Evolutionary conservation across 768 basidiomycete species (phyloP), one percentile per base, ranked within the genome.

Genomic region (Lactarius trivialis): DNA sequence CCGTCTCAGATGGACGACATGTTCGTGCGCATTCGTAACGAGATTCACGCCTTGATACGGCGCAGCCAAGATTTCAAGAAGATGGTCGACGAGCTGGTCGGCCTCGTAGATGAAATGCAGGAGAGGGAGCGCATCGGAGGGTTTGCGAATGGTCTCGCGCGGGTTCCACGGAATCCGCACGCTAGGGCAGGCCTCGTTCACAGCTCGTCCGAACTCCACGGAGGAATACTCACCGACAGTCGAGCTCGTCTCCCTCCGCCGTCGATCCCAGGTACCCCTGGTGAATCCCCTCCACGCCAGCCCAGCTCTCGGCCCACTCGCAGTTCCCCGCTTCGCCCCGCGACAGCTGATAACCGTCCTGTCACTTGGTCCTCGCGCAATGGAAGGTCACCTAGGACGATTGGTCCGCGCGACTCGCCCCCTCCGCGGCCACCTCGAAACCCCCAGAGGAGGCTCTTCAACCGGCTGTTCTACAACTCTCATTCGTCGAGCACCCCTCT

Each of bases 21-120:
- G 60, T 65, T 67, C 57, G 56, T 57, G 28, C 54, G 55, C 19
- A 48, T 65, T 2, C 66, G 66, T 24, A 21, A 17, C 33, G 66
- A 67, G 60, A 58, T 67, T 24, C 17, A 1, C 17, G 53, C 24
- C 17, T 50, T 67, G 48, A 55, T 58, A 14, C 52, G 54, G 48
- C 64, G 66, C 43, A 65, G 63, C 36, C 24, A n/a, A 17, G 64
- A 55, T 5, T 65, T 67, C 49, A 61, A 60, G 54, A 11, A 8
- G n/a, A 65, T 67, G 48, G 41, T 65, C 2, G 54, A 55, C 30
- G 64, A 67, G 21, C 54, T 67, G 21, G 52, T 39, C 12, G 32
- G 43, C 0, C 55, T 67, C 50, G 66, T 65, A 8, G n/a, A 30
- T 3, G 45, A 41, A 32, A 56, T 67, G 55, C 63, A 37, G 58